Conservation (phyloP, 163 green algal genomes). For the Trebouxia gelatinosa region DNA sequence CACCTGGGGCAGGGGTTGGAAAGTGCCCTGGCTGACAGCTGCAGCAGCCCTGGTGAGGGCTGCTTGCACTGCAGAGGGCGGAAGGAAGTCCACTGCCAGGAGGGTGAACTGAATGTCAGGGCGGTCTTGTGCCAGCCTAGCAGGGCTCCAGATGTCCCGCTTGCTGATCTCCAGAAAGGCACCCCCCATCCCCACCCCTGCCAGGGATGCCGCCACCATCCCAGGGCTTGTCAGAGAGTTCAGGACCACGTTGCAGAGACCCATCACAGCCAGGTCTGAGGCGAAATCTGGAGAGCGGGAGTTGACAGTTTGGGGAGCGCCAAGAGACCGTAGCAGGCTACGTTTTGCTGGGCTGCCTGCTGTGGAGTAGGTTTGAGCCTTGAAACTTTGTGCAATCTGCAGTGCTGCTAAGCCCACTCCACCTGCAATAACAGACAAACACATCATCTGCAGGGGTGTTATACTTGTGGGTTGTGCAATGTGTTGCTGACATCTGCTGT, state of each 20-base stretch:
- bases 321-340: slow-evolving; percentile 38
- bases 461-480: background rate
- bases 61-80: slow-evolving; percentile 35
- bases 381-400: slow-evolving; percentile 46
- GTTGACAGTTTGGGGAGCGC: slow-evolving; percentile 35
- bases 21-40: slow-evolving; percentile 1
- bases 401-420: slow-evolving; percentile 67
- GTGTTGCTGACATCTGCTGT: too few relatives aligned
- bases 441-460: too few relatives aligned
- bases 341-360: slow-evolving; percentile 77
- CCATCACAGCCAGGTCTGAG: slow-evolving; percentile 42
- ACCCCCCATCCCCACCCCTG: slow-evolving; percentile 52
- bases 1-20: slow-evolving; percentile 56
- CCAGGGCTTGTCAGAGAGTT: slow-evolving; percentile 83
- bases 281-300: slow-evolving; percentile 68
- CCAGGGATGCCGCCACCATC: slow-evolving; percentile 71
- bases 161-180: slow-evolving; percentile 89
- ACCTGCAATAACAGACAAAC: slow-evolving; percentile 11
- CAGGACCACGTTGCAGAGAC: slow-evolving; percentile 59
- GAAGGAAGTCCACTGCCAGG: slow-evolving; percentile 90
- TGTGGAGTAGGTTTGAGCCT: slow-evolving; percentile 56
- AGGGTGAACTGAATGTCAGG: slow-evolving; percentile 75
- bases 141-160: slow-evolving; percentile 82
- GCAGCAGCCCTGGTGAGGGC: slow-evolving; percentile 53
- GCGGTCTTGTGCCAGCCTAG: slow-evolving; percentile 62